phyloP scores from a whole-genome alignment of 2,329 filamentous ascomycete genomes.

The Neofusicoccum cordaticola region DNA sequence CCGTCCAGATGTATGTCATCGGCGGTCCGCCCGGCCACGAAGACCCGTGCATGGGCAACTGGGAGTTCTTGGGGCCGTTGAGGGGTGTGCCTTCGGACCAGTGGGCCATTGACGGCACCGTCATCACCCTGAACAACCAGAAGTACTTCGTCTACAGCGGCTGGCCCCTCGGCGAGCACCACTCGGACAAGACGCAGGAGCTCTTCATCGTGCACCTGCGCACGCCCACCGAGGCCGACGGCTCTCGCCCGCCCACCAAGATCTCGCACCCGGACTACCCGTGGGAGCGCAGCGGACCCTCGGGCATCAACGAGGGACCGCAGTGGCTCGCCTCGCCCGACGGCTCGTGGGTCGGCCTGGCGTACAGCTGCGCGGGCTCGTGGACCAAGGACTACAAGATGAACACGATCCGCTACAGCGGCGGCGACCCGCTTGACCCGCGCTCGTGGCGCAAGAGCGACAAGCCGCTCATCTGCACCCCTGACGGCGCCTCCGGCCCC shows the following conservation, averaged over 20 bases:
- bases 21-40: constrained; percentile 36
- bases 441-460: constrained; percentile 40
- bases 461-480: constrained; percentile 39
- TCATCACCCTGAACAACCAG: constrained; percentile 37
- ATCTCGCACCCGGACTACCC: constrained; percentile 40
- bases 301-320: constrained; percentile 47
- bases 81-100: constrained; percentile 41
- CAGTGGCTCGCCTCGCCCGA: constrained; percentile 38
- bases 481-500: constrained; percentile 26
- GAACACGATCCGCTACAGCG: constrained; percentile 42
- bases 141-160: constrained; percentile 48
- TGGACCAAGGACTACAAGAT: constrained; percentile 52
- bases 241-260: constrained; percentile 31
- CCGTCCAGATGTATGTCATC: constrained; percentile 41
- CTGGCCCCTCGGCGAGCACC: constrained; percentile 40
- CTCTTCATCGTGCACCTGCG: constrained; percentile 43
- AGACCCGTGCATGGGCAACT: constrained; percentile 29
- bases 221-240: constrained; percentile 34
- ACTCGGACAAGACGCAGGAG: constrained; percentile 41
- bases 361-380: constrained; percentile 46
- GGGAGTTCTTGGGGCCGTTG: constrained; percentile 44
- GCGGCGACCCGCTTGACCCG: constrained; percentile 40
- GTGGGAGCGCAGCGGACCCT: constrained; percentile 41
- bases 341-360: constrained; percentile 43
- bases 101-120: constrained; percentile 50